Conservation (phyloP, 75 land plant genomes). For the Gnetum montanum region DNA sequence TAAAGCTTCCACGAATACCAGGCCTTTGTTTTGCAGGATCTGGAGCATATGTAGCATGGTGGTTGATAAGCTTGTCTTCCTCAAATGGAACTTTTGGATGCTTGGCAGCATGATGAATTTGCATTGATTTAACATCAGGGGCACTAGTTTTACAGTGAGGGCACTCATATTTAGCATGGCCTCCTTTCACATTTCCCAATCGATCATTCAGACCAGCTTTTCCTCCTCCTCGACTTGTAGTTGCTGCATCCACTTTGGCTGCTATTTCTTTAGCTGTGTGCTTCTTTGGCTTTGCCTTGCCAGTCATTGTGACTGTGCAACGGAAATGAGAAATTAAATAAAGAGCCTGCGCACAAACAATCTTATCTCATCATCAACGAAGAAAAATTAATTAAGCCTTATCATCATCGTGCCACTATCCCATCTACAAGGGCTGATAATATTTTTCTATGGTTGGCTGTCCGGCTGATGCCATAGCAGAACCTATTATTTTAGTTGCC, state of each 20-base stretch:
- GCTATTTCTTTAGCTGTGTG: conserved; percentile 94
- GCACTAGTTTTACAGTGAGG: conserved; percentile 83
- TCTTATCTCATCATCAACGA: too few species aligned
- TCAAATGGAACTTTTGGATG: conserved; percentile 85
- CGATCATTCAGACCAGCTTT: conserved; percentile 75
- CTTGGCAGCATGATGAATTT: conserved; percentile 78
- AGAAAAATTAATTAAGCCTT: too few species aligned
- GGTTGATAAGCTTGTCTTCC: conserved; percentile 52
- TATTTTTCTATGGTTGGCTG: too few species aligned
- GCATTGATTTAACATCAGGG: conserved; percentile 81
- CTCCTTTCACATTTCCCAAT: conserved; percentile 66
- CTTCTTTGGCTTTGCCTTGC: conserved; percentile 99
- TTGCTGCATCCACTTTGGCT: conserved; percentile 78
- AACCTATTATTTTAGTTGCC: too few species aligned
- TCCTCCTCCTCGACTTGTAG: conserved; percentile 85
- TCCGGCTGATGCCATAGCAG: too few species aligned
- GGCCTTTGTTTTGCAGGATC: conserved; percentile 48
- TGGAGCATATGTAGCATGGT: conserved; percentile 23
- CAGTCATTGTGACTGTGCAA: conserved; percentile 62
- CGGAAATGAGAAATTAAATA: not conserved
- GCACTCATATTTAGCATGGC: conserved; percentile 89
- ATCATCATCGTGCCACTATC: too few species aligned
- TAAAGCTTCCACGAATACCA: conserved; percentile 72
- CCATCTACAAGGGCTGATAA: too few species aligned
- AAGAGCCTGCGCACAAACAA: too few species aligned